Percentiles rank a stretch among this genome's conserved stretches.
Conservation (phyloP, 164 flowering plant genomes). For the Cinnamomum chago region DNA sequence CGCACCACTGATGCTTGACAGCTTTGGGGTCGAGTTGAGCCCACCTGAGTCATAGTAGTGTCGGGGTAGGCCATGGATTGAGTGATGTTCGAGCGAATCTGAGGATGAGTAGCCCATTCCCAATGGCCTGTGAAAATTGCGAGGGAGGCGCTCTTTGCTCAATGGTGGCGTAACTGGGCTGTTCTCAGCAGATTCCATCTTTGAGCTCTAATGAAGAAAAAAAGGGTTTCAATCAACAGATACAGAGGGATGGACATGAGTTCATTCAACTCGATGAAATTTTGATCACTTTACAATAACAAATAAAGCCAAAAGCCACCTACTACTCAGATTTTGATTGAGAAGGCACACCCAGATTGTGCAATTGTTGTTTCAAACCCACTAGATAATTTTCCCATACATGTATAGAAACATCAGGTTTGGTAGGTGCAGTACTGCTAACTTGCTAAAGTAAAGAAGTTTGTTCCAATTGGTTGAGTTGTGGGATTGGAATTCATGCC, state of each 20-base stretch:
- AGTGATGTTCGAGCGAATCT: constrained; percentile 76
- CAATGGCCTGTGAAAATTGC: constrained; percentile 45
- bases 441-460: no score
- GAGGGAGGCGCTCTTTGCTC: constrained; percentile 64
- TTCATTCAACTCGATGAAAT: background rate
- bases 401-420: no score
- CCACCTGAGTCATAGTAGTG: constrained; percentile 46
- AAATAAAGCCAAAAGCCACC: background rate
- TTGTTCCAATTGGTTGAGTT: no score
- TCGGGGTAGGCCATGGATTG: constrained; percentile 33
- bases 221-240: background rate
- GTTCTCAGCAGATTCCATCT: constrained; percentile 61
- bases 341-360: no score
- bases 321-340: no score
- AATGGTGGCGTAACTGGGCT: constrained; percentile 88
- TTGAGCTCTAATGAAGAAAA: constrained; percentile 43
- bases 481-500: no score
- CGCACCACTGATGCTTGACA: constrained; percentile 71
- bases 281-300: no score
- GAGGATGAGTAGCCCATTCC: constrained; percentile 75
- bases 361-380: no score
- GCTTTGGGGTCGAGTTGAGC: constrained; percentile 71
- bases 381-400: no score
- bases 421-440: no score
- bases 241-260: background rate